Conservation (phyloP, 164 flowering plant species). For the Saururus chinensis region DNA sequence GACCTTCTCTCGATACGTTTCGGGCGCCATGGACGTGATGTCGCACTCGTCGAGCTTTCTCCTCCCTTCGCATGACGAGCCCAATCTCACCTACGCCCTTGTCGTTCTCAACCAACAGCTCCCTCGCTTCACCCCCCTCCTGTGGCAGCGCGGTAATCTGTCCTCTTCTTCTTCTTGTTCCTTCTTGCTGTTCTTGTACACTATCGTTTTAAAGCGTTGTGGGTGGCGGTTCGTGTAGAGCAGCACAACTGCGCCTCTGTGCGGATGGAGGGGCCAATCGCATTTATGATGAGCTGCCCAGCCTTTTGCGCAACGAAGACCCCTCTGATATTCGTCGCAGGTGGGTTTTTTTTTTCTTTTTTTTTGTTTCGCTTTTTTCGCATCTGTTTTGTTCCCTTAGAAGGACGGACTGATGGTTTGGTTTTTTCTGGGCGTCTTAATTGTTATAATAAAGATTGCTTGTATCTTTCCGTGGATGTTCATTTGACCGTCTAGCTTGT, state of each 20-base stretch:
- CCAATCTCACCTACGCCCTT: constrained; percentile 43
- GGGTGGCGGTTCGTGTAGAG: constrained; percentile 31
- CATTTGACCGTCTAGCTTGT: no score
- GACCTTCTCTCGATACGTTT: no score
- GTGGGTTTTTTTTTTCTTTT: constrained; percentile 11
- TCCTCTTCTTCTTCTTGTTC: background rate
- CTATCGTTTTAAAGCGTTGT: background rate
- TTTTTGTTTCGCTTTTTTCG: background rate
- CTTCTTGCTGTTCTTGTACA: background rate
- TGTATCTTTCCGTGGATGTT: no score
- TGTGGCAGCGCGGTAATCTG: constrained; percentile 76
- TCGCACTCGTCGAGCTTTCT: constrained; percentile 64
- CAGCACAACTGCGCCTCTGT: constrained; percentile 74
- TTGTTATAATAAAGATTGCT: no score
- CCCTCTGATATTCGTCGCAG: constrained; percentile 48
- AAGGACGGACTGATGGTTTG: background rate
- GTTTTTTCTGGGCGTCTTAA: no score
- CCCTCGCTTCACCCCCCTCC: constrained; percentile 73
- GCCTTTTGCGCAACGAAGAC: constrained; percentile 48
- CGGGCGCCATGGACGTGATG: constrained; percentile 67
- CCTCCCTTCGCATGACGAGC: constrained; percentile 33
- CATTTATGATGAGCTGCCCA: constrained; percentile 73
- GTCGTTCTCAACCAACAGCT: constrained; percentile 76
- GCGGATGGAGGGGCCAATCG: constrained; percentile 99
- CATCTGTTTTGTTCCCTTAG: background rate